Evolutionary conservation across 257 asterid species (phyloP), one percentile per base, ranked within the genome.

Genomic region (Solanum bukasovii): DNA sequence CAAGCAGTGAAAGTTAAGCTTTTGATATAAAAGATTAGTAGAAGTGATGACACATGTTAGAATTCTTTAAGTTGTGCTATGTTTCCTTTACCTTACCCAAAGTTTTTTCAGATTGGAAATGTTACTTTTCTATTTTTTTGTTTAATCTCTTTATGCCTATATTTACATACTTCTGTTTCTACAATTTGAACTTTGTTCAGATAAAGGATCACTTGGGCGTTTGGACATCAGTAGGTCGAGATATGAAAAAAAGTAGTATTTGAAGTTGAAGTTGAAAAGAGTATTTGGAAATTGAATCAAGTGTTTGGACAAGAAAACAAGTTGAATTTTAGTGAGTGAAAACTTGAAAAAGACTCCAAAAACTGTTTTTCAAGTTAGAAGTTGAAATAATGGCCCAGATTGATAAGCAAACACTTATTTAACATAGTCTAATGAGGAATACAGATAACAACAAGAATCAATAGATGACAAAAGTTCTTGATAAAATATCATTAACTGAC

Each of bases 381-480:
- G 18, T 35, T 74, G 52, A 74, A 74, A 35, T 74, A 35, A 18
- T 33, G 42, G 42, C 9, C 27, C 31, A 74, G 52, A 74, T 23
- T 35, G 31, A 37, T 74, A 35, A 74, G n/a, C 52, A 74, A 20
- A 74, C 31, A 21, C 83, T 74, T 21, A 21, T 9, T 74, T 74
- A 25, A 35, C 6, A 74, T 74, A 74, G 49, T 74, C 82, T 10
- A 37, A 37, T 74, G 52, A 74, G 83, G 29, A 79, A 88, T 70
- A 90, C 91, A 93, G 91, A 90, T 84, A 86, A 89, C 93, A 93
- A 92, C 93, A 93, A 90, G 91, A 86, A 88, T 67, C 33, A 77
- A 77, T 38, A n/a, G 21, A 77, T 37, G 84, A 38, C 61, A 77
- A 38, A 77, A 23, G 56, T 77, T 38, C 7, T 40, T 5, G 23